Percentiles rank a stretch among this genome's conserved stretches.
These are phyloP conservation scores for Pseudozyma thailandica DNA, from an alignment of 1,284 basidiomycete species.

Conservation along the genomic window DNA sequence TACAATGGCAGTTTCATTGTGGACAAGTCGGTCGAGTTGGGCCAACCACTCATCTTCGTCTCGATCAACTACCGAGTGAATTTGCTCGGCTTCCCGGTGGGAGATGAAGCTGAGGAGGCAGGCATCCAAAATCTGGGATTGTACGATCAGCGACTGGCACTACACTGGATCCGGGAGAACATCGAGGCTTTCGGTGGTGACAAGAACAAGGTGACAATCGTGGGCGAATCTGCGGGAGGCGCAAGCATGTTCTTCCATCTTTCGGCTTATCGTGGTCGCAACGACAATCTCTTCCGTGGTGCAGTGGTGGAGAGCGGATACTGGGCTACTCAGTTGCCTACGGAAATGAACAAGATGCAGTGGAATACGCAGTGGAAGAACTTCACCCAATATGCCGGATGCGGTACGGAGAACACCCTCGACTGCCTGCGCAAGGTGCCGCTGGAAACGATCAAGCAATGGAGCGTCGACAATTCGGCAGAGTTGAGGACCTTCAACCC, in stretches of 20 bases:
- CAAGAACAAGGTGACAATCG: conserved; percentile 29
- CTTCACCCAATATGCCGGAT: conserved; percentile 11
- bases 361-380: conserved; percentile 17
- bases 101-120: conserved; percentile 8
- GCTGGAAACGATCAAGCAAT: conserved; percentile 32
- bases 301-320: conserved; percentile 23
- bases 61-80: conserved; percentile 32
- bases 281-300: conserved; percentile 25
- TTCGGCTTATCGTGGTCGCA: conserved; percentile 19
- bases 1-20: conserved; percentile 44
- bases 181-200: conserved; percentile 53
- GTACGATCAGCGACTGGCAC: conserved; percentile 49
- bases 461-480: conserved; percentile 4
- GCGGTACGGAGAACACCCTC: conserved; percentile 3
- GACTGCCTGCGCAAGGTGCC: conserved; percentile 29
- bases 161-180: conserved; percentile 50
- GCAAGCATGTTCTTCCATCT: conserved; percentile 32
- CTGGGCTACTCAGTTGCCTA: conserved; percentile 16
- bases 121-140: conserved; percentile 26
- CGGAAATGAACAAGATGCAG: conserved; percentile 2
- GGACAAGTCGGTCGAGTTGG: conserved; percentile 30
- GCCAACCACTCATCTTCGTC: conserved; percentile 31
- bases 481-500: conserved; percentile 11
- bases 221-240: conserved; percentile 51
- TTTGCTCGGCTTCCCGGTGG: conserved; percentile 19